Evolutionary conservation across 1,284 basidiomycete species (phyloP).

Genomic region (Cryptococcus amylolentus): DNA sequence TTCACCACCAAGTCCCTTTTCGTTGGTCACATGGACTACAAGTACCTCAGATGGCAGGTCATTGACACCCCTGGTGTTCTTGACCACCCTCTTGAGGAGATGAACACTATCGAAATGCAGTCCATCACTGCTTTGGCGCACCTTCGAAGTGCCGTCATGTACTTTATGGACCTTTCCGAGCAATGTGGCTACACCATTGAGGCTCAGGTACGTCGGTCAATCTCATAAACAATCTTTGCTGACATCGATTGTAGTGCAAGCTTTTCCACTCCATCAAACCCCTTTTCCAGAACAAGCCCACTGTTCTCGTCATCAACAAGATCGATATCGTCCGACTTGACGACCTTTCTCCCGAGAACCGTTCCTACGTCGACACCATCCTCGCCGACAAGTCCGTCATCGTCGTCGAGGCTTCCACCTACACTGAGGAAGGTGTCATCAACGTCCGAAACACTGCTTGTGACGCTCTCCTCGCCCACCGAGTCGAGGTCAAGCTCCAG

Average conservation of each 20-base stretch:
- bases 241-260: conserved; percentile 64
- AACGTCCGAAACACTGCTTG: conserved; percentile 88
- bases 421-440: conserved; percentile 94
- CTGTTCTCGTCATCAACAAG: conserved; percentile 91
- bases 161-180: conserved; percentile 96
- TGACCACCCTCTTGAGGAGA: conserved; percentile 85
- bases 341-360: conserved; percentile 71
- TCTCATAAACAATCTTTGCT: not conserved
- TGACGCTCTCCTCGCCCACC: conserved; percentile 84
- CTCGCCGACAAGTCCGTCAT: conserved; percentile 67
- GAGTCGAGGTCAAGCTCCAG: conserved; percentile 87
- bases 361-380: conserved; percentile 78
- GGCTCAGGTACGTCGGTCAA: conserved; percentile 64
- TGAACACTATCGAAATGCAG: conserved; percentile 99
- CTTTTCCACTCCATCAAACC: conserved; percentile 98
- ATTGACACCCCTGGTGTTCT: conserved; percentile 92
- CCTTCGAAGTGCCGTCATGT: conserved; percentile 82
- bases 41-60: conserved; percentile 95
- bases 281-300: conserved; percentile 86
- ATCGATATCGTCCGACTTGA: conserved; percentile 82
- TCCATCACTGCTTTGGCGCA: conserved; percentile 94
- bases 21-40: conserved; percentile 94
- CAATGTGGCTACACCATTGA: conserved; percentile 94
- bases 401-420: conserved; percentile 78
- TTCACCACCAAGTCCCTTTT: conserved; percentile 97